phyloP scores from a whole-genome alignment of 805 yeast species.

The Maudiozyma serrabonitensis region DNA sequence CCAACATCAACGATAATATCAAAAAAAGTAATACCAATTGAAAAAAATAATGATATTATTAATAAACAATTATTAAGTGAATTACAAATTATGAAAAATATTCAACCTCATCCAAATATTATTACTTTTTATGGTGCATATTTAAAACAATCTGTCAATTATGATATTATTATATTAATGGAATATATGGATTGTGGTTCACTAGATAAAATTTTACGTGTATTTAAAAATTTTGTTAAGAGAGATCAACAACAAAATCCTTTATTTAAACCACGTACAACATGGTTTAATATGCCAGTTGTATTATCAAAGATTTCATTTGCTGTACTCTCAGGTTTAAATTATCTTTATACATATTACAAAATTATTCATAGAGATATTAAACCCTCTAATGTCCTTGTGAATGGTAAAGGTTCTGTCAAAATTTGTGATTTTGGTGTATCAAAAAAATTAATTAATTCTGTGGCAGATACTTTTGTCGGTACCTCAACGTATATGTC shows the following conservation, averaged over 20 bases:
- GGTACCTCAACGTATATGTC: constrained; percentile 98
- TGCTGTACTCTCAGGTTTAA: constrained; percentile 71
- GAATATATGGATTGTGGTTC: constrained; percentile 95
- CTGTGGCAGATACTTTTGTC: constrained; percentile 94
- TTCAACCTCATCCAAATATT: constrained; percentile 67
- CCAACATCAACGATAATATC: constrained; percentile 90
- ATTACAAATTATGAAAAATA: constrained; percentile 81
- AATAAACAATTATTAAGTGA: constrained; percentile 70
- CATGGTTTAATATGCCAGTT: constrained; percentile 35
- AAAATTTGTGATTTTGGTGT: constrained; percentile 97
- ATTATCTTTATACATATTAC: constrained; percentile 72
- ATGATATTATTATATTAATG: constrained; percentile 83
- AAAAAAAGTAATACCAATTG: constrained; percentile 76
- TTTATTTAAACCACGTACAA: background rate
- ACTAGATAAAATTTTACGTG: constrained; percentile 62
- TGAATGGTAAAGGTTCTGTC: constrained; percentile 78
- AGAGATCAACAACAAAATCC: constrained; percentile 5
- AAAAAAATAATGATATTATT: constrained; percentile 44
- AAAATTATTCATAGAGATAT: constrained; percentile 92
- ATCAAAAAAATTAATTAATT: constrained; percentile 80
- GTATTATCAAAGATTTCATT: constrained; percentile 66
- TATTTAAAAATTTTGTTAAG: constrained; percentile 42
- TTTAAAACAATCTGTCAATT: constrained; percentile 39
- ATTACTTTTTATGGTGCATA: constrained; percentile 90
- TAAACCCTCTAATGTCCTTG: constrained; percentile 86